phyloP scores from a whole-genome alignment of 139 green algal species.

The Nannochloris sp. region DNA sequence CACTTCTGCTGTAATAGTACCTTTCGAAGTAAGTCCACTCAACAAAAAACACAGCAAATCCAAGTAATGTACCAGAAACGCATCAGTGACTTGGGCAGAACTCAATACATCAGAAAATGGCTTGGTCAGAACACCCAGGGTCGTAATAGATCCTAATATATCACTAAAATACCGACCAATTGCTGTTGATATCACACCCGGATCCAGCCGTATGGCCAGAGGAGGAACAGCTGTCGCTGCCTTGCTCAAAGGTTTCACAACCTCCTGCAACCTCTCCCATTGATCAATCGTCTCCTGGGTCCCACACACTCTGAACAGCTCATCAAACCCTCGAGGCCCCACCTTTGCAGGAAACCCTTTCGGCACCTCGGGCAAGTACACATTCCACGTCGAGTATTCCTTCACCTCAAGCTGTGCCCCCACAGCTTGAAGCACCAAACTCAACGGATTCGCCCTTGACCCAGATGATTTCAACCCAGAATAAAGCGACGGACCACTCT shows the following conservation, averaged over 20 bases:
- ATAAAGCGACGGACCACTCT: constrained; percentile 77
- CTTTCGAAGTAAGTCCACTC: constrained; percentile 74
- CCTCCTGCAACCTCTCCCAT: constrained; percentile 52
- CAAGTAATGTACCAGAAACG: constrained; percentile 88
- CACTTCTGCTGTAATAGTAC: constrained; percentile 88
- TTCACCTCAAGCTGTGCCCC: constrained; percentile 68
- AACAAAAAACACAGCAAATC: constrained; percentile 96
- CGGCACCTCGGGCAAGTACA: constrained; percentile 78
- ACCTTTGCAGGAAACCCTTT: constrained; percentile 1
- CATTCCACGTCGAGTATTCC: constrained; percentile 91
- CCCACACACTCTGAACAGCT: constrained; percentile 42
- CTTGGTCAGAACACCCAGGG: constrained; percentile 52
- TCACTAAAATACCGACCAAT: constrained; percentile 61
- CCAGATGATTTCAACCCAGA: constrained; percentile 36
- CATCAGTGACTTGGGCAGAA: constrained; percentile 44
- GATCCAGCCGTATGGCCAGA: constrained; percentile 64
- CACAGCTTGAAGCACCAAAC: constrained; percentile 71
- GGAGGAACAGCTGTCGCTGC: constrained; percentile 74
- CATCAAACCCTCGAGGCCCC: constrained; percentile 36
- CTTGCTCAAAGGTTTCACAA: constrained; percentile 74
- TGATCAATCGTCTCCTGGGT: constrained; percentile 37
- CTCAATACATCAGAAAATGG: constrained; percentile 71
- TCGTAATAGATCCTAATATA: constrained; percentile 40
- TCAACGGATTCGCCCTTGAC: constrained; percentile 67
- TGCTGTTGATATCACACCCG: constrained; percentile 54